Evolutionary conservation across 2,329 filamentous ascomycete species (phyloP), one percentile per base, ranked within the genome.

Genomic region (Cryoendolithus antarcticus): DNA sequence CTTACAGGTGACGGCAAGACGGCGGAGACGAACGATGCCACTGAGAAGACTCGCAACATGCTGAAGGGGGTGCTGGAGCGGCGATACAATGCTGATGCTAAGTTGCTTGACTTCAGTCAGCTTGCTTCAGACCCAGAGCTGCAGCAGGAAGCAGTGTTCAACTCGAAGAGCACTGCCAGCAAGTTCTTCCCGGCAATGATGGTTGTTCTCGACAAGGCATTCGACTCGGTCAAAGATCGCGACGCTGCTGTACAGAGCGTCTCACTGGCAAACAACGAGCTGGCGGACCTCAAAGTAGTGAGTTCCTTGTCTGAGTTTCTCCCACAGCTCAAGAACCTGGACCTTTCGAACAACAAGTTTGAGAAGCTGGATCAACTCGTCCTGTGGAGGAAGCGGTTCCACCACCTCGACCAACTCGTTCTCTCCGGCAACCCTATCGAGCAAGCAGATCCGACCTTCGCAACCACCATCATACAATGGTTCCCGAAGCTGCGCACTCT

Each of bases 171-270:
- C 3, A 79, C 78, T 1, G 77, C 82, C 34, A 74, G 82, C 46
- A 98, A 95, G 59, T 83, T 94, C 45, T 95, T 96, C 63, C 84
- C 83, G 38, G 89, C 84, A 1, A 70, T 96, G 45, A 93, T 96
- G 83, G 77, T 76, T 43, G 78, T 95, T 34, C 86, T 84, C 57
- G 79, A 93, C 38, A 67, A 75, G 44, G 72, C 81, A 11, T 93
- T 94, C 65, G 78, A 80, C 48, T 79, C 73, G 2, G 57, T 72
- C 9, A 69, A 80, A 44, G 78, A 81, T 36, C 88, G 88, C 59
- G 74, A 77, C 36, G 80, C 86, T 34, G 80, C 81, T 4, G 80
- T 98, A 35, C 68, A 80, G 47, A 89, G 85, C 54, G 80, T 96
- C 51, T 84, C 80, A 30, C 72, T 98, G 9, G 78, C 82, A 11